Conservation (phyloP, 306 rosid species). For the Oemleria cerasiformis region DNA sequence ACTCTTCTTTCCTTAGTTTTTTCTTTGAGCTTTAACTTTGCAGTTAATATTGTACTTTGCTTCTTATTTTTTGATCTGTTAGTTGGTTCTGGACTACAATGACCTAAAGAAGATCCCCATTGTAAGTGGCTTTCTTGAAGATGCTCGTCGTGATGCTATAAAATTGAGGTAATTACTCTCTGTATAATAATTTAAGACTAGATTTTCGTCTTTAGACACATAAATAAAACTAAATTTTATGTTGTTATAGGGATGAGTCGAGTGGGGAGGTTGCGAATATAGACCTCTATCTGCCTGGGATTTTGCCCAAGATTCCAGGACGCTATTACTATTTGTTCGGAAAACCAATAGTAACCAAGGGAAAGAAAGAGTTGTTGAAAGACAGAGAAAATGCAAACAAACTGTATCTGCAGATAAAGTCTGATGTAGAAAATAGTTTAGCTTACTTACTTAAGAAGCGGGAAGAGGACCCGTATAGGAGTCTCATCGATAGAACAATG, state of each 20-base stretch:
- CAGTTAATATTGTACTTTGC: slow-evolving; percentile 13
- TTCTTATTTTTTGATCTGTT: slow-evolving; percentile 29
- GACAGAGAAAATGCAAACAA: slow-evolving; percentile 64
- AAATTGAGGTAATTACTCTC: slow-evolving; percentile 48
- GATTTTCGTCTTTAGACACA: not conserved
- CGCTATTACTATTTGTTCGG: slow-evolving; percentile 78
- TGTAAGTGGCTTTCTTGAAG: slow-evolving; percentile 34
- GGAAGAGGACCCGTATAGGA: slow-evolving; percentile 89
- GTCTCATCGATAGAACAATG: slow-evolving; percentile 50
- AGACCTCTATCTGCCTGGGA: slow-evolving; percentile 33
- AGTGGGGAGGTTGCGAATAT: slow-evolving; percentile 58
- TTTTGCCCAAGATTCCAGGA: slow-evolving; percentile 74
- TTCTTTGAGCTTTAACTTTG: too few species aligned
- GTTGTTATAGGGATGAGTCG: slow-evolving; percentile 35
- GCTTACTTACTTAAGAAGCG: slow-evolving; percentile 74
- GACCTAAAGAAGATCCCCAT: slow-evolving; percentile 65
- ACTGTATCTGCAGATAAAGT: slow-evolving; percentile 67
- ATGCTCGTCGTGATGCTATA: slow-evolving; percentile 18
- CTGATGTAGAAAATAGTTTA: slow-evolving; percentile 57
- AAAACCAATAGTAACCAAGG: slow-evolving; percentile 70
- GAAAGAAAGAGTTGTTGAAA: slow-evolving; percentile 54
- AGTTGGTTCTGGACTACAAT: slow-evolving; percentile 65
- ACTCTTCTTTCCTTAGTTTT: slow-evolving; percentile 6
- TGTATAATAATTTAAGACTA: too few species aligned
- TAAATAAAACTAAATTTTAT: not conserved